Evolutionary conservation across 257 asterid genomes (phyloP).

Genomic region (Solanum ossicruentum): DNA sequence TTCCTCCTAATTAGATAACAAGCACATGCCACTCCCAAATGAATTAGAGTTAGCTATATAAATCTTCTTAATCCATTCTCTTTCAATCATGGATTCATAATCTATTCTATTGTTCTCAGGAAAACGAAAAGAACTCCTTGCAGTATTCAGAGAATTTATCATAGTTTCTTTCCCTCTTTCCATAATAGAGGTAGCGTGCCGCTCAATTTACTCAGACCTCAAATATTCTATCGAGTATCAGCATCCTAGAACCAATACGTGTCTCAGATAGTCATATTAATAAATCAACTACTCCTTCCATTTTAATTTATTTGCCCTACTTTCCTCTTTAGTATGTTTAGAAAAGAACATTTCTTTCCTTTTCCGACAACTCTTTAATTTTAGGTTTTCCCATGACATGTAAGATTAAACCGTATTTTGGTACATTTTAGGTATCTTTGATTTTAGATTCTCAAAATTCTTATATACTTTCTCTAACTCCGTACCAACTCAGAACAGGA

Average conservation of each 20-base stretch:
- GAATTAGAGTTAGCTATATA: neutral
- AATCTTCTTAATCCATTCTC: neutral
- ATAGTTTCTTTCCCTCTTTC: neutral
- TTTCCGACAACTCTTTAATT: no score
- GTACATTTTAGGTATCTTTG: no score
- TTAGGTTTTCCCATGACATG: no score
- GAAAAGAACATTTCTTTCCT: no score
- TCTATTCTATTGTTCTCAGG: neutral
- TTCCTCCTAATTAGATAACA: neutral
- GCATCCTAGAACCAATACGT: neutral
- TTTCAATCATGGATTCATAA: neutral
- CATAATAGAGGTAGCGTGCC: neutral
- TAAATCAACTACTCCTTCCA: no score
- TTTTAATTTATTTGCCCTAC: no score
- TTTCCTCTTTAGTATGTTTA: no score
- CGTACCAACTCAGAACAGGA: no score
- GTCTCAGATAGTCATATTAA: no score
- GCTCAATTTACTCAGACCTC: neutral
- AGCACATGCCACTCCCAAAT: neutral
- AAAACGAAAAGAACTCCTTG: neutral
- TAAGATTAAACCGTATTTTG: no score
- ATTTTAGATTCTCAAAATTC: no score
- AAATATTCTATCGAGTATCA: neutral
- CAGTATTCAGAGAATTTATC: neutral
- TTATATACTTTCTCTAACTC: no score